Base-by-base conservation (phyloP, 2,329 filamentous ascomycete genomes). In the Thelonectria rubi region DNA sequence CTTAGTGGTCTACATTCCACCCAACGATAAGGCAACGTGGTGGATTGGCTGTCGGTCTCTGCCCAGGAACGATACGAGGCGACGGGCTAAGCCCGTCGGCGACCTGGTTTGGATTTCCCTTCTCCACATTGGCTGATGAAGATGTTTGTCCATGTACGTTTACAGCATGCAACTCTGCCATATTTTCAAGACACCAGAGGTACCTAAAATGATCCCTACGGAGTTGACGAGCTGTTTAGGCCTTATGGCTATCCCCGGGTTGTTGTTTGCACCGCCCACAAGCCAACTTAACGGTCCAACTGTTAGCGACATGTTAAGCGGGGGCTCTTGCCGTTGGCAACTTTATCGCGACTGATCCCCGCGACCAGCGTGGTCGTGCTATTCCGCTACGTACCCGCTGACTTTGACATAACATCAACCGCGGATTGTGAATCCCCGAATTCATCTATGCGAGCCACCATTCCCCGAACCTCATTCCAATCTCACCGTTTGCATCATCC, bases 371-470 rank as follows among this genome's bases (percentile, higher is more conserved):
- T 37, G 15, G 3, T 15, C 34, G 11, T 37, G 34, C 34, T 37
- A 37, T 50, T 47, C 32, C 45, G 50, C 54, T 43, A 43, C 14
- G 50, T 43, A 55, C 26, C 40, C 50, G 57, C 46, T 37, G 42
- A 43, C 54, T 46, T 46, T 46, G 47, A 39, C 57, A 37, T 15
- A 60, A 50, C 51, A 54, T 46, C 57, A 49, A 60, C 48, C 42
- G 40, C 46, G 46, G 34, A 37, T 30, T 10, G 34, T 48, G 26
- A 30, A 55, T 43, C 34, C 37, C 34, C 12, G 18, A 17, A 46
- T 51, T 21, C 14, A 26, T 55, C 47, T 42, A 61, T 53, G 50
- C 58, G 51, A 40, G 34, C 48, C 53, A 49, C 18, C 58, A 24
- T 48, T 18, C 53, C 32, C 40, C 24, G 14, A 51, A 30, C 34